Conservation (phyloP, 2,329 filamentous ascomycete genomes). For the Cyphellophora europaea region DNA sequence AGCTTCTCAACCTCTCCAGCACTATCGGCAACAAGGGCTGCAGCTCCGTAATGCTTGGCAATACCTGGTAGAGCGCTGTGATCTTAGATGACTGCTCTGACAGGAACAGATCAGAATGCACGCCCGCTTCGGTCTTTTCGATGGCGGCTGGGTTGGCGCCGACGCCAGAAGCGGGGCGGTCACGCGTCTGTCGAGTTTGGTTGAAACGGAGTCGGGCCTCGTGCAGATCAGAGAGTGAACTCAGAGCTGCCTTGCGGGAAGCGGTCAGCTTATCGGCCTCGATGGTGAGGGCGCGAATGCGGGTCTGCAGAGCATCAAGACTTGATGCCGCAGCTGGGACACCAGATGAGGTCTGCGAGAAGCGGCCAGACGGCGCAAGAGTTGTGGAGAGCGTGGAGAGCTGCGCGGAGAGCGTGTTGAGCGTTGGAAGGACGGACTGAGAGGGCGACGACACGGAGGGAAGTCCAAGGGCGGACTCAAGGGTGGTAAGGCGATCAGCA, state of each 20-base stretch:
- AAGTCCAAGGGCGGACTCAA: conserved; percentile 77
- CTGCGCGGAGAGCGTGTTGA: conserved; percentile 73
- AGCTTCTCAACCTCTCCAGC: conserved; percentile 72
- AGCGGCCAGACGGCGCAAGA: conserved; percentile 24
- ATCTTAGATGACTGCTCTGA: conserved; percentile 74
- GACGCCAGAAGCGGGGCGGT: conserved; percentile 31
- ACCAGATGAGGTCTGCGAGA: conserved; percentile 2
- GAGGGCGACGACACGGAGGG: conserved; percentile 46
- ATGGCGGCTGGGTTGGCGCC: conserved; percentile 42
- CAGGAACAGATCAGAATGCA: conserved; percentile 30
- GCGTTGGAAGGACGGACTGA: conserved; percentile 66
- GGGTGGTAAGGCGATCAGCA: conserved; percentile 64
- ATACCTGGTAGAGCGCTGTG: conserved; percentile 78
- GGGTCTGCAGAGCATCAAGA: conserved; percentile 33
- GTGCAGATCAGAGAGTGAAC: conserved; percentile 32
- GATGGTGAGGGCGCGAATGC: conserved; percentile 33
- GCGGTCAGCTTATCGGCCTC: conserved; percentile 35
- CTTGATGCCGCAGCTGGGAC: conserved; percentile 21
- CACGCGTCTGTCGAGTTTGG: conserved; percentile 8
- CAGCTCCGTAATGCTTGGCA: conserved; percentile 80
- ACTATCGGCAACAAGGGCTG: conserved; percentile 76
- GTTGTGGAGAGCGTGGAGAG: conserved; percentile 59
- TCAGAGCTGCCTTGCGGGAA: conserved; percentile 32
- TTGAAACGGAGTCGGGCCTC: conserved; percentile 28
- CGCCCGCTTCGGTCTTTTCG: conserved; percentile 29